Evolutionary conservation across 202 grass and related monocot species (phyloP).

Genomic region (Carex arenaria): DNA sequence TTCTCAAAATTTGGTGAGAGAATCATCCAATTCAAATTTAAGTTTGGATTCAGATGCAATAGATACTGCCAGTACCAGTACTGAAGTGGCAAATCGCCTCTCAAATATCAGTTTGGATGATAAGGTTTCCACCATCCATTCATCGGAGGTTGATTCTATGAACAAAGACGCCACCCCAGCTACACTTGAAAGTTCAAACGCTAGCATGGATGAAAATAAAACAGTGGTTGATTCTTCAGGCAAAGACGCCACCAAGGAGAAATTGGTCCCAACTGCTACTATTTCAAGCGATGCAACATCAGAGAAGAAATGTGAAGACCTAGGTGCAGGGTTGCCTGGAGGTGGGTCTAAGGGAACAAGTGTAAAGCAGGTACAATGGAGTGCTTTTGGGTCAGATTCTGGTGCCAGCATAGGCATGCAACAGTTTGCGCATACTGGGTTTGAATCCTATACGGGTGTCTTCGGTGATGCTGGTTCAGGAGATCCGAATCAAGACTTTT

Average conservation of each 20-base stretch:
- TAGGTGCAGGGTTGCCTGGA: conserved; percentile 24
- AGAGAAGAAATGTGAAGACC: conserved; percentile 24
- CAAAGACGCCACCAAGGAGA: conserved; percentile 12
- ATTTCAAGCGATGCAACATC: background rate
- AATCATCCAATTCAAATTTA: conserved; percentile 20
- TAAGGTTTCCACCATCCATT: background rate
- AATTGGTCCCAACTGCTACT: background rate
- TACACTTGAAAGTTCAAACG: conserved; percentile 19
- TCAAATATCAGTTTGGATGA: conserved; percentile 35
- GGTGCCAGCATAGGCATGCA: conserved; percentile 2
- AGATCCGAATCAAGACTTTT: background rate
- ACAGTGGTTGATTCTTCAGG: conserved; percentile 16
- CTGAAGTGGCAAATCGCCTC: conserved; percentile 17
- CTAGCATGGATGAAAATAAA: conserved; percentile 14
- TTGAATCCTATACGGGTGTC: conserved; percentile 37
- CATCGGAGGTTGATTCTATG: conserved; percentile 5
- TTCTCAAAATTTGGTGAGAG: background rate
- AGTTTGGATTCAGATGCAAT: conserved; percentile 24
- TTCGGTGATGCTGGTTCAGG: conserved; percentile 38
- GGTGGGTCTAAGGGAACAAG: conserved; percentile 37
- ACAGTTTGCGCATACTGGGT: background rate
- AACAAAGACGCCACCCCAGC: conserved; percentile 26
- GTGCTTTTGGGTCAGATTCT: conserved; percentile 43
- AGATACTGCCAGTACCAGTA: conserved; percentile 18
- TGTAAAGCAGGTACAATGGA: conserved; percentile 88